phyloP scores from a whole-genome alignment of 2,329 filamentous ascomycete genomes.

The Sporothrix brasiliensis region DNA sequence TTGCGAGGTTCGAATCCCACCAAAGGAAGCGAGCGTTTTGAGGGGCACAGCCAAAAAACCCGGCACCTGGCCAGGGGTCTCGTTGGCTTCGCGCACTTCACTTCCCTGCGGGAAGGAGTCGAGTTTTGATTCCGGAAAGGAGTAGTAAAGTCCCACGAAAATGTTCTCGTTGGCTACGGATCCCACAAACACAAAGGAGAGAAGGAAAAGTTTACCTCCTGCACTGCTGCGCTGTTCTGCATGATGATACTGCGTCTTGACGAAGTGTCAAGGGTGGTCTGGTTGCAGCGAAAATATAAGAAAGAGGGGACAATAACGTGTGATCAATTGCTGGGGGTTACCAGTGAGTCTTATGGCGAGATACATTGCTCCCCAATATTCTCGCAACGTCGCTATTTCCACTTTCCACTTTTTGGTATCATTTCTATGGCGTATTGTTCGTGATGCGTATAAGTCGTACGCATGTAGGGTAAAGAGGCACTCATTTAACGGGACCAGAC shows the following conservation, averaged over 20 bases:
- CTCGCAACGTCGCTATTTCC: too few relatives aligned
- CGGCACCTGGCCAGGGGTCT: not conserved
- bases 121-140: not conserved
- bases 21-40: too few relatives aligned
- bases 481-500: slow-evolving; percentile 9
- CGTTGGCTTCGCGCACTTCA: slow-evolving; percentile 4
- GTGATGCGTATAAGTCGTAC: slow-evolving; percentile 11
- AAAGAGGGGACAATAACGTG: not conserved
- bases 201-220: slow-evolving; percentile 1
- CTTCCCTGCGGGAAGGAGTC: slow-evolving; percentile 20
- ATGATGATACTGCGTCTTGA: slow-evolving; percentile 4
- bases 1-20: not conserved
- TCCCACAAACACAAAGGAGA: not conserved
- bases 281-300: not conserved
- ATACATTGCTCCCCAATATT: not conserved
- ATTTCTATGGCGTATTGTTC: slow-evolving; percentile 1
- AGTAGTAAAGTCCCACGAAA: too few relatives aligned
- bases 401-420: slow-evolving; percentile 6
- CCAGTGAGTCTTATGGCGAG: not conserved
- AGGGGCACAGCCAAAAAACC: too few relatives aligned
- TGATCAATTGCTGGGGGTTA: not conserved
- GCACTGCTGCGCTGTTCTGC: slow-evolving; percentile 16
- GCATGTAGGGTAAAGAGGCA: slow-evolving; percentile 12
- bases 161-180: not conserved
- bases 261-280: not conserved